Conservation (phyloP, 208 protist genomes). For the Leishmania braziliensis region DNA sequence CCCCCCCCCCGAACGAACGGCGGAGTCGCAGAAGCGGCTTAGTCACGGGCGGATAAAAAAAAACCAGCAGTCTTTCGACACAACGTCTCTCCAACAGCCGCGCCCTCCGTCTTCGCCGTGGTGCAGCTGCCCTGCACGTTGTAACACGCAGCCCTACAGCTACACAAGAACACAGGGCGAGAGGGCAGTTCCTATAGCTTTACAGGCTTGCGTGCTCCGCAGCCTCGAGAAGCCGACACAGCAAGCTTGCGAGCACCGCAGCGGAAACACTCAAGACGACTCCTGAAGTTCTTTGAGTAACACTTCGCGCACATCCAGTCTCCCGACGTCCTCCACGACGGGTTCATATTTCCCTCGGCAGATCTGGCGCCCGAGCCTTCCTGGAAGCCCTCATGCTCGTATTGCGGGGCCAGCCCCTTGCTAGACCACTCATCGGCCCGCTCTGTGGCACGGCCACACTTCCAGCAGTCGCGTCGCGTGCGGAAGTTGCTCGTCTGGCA, state of each 20-base stretch:
- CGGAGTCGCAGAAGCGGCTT: background rate
- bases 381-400: conserved; percentile 83
- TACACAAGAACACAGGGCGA: background rate
- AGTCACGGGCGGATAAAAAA: background rate
- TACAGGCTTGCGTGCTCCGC: conserved; percentile 63
- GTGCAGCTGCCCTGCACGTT: background rate
- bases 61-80: background rate
- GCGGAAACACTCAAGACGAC: conserved; percentile 71
- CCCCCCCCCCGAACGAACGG: no score
- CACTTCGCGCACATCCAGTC: conserved; percentile 88
- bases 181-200: conserved; percentile 54
- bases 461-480: conserved; percentile 81
- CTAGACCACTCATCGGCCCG: conserved; percentile 25
- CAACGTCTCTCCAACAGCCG: background rate
- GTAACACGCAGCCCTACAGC: background rate
- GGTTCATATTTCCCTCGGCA: conserved; percentile 44
- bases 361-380: conserved; percentile 29
- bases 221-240: conserved; percentile 36
- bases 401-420: conserved; percentile 38
- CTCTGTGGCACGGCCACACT: conserved; percentile 61
- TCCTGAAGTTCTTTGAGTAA: conserved; percentile 80
- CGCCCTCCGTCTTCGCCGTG: background rate
- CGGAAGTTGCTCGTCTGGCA: conserved; percentile 89
- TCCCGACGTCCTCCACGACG: conserved; percentile 48
- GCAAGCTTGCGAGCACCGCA: conserved; percentile 72